These are phyloP conservation scores for Mycena sp. DNA, from an alignment of 1,284 basidiomycete genomes.

Conservation along the genomic window DNA sequence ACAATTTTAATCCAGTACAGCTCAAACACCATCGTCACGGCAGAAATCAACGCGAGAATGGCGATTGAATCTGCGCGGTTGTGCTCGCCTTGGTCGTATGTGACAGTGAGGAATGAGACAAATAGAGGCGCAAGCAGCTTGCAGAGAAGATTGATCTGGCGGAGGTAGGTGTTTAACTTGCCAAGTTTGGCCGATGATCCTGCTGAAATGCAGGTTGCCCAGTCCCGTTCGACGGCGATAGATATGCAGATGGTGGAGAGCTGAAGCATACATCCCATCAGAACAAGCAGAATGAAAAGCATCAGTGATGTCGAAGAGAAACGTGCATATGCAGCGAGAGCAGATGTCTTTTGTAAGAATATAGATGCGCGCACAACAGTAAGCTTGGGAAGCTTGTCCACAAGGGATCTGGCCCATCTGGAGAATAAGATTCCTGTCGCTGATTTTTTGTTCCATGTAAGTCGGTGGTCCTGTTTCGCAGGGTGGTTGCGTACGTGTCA, in stretches of 20 bases:
- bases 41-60: conserved; percentile 42
- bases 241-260: conserved; percentile 57
- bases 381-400: conserved; percentile 53
- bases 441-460: conserved; percentile 4
- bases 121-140: conserved; percentile 66
- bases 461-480: not conserved
- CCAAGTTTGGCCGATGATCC: conserved; percentile 46
- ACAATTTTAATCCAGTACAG: conserved; percentile 47
- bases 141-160: conserved; percentile 63
- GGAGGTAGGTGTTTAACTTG: conserved; percentile 50
- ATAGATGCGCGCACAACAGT: conserved; percentile 53
- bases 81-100: conserved; percentile 36
- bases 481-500: conserved; percentile 27
- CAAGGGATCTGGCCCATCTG: conserved; percentile 52
- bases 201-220: conserved; percentile 53
- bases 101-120: conserved; percentile 59
- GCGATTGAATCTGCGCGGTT: conserved; percentile 36
- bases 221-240: conserved; percentile 66
- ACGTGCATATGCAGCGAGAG: conserved; percentile 43
- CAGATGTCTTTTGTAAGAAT: conserved; percentile 53
- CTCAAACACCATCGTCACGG: conserved; percentile 42
- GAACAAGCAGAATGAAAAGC: conserved; percentile 50
- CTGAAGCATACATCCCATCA: conserved; percentile 51
- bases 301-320: conserved; percentile 20
- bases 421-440: conserved; percentile 47